phyloP scores from a whole-genome alignment of 306 rosid species.

The Fagus sylvatica region DNA sequence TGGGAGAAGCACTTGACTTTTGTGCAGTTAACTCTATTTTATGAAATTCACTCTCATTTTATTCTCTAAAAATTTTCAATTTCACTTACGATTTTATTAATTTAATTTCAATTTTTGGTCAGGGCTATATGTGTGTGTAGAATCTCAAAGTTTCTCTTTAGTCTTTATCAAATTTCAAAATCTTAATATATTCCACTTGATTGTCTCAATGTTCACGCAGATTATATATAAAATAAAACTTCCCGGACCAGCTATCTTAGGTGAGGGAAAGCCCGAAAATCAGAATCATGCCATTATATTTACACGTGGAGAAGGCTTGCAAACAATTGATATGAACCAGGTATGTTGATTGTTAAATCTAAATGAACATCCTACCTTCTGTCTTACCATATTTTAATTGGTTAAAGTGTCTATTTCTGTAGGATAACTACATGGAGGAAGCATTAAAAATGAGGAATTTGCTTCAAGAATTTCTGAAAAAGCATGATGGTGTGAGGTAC shows the following conservation, averaged over 20 bases:
- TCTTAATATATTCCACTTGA: conserved; percentile 6
- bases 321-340: conserved; percentile 99
- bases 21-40: background rate
- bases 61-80: background rate
- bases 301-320: conserved; percentile 95
- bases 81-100: background rate
- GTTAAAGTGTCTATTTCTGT: conserved; percentile 20
- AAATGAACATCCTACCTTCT: background rate
- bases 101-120: background rate
- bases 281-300: conserved; percentile 97
- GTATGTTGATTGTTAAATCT: conserved; percentile 33
- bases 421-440: conserved; percentile 99
- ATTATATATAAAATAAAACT: conserved; percentile 90
- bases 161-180: background rate
- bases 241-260: conserved; percentile 92
- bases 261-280: conserved; percentile 99
- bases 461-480: conserved; percentile 85
- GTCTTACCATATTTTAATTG: conserved; percentile 13
- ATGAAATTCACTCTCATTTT: background rate
- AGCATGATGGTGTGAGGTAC: conserved; percentile 81
- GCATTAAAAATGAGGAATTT: conserved; percentile 96
- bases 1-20: background rate
- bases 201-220: conserved; percentile 36
- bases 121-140: background rate
- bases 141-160: background rate